These are phyloP conservation scores for Protoeuglena noctilucae DNA, from an alignment of 139 green algal genomes.

Conservation along the genomic window DNA sequence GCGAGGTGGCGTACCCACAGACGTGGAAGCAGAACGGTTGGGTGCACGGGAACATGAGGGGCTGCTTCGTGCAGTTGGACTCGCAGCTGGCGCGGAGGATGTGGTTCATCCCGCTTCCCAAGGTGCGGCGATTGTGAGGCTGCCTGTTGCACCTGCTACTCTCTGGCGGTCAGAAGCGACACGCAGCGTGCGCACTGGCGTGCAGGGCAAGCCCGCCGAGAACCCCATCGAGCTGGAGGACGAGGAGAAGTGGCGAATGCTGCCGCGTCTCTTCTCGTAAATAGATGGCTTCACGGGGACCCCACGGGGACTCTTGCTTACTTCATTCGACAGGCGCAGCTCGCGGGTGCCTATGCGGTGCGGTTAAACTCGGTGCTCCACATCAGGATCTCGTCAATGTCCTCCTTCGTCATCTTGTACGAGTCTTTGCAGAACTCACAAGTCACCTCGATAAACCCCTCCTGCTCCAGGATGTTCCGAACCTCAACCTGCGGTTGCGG, in stretches of 20 bases:
- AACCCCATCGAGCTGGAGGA: no score
- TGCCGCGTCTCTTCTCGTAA: no score
- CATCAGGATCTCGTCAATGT: conserved; percentile 6
- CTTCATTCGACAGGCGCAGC: no score
- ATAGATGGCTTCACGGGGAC: no score
- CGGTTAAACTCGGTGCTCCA: not conserved
- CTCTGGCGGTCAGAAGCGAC: no score
- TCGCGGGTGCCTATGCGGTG: no score
- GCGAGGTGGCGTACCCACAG: not conserved
- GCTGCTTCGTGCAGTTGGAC: not conserved
- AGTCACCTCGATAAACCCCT: conserved; percentile 30
- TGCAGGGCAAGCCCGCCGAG: no score
- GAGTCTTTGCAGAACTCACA: conserved; percentile 42
- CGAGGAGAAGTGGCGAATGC: no score
- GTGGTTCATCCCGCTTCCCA: not conserved
- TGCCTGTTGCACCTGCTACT: no score
- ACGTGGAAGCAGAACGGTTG: not conserved
- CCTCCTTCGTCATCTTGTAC: conserved; percentile 36
- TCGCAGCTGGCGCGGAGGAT: not conserved
- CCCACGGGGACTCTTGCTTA: no score
- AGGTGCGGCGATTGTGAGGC: no score
- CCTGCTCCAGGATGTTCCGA: conserved; percentile 37
- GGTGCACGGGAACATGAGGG: not conserved
- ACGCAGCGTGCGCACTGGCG: no score
- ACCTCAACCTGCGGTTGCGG: conserved; percentile 27